Evolutionary conservation across 164 flowering plant species (phyloP).

Genomic region (Vitis riparia): DNA sequence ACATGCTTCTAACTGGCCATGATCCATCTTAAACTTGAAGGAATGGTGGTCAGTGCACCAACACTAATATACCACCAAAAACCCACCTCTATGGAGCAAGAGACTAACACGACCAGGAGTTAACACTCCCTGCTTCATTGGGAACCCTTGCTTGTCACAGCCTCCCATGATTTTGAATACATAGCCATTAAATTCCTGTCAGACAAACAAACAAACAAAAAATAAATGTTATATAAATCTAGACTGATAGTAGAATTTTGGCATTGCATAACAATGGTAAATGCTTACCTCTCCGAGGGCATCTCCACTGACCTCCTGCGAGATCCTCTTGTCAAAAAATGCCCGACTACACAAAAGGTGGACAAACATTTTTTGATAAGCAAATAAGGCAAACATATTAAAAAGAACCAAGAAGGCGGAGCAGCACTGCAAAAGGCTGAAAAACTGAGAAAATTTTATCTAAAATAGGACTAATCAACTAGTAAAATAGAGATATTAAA

Average conservation of each 20-base stretch:
- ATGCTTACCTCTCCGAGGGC: constrained; percentile 40
- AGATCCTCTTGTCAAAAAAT: constrained; percentile 52
- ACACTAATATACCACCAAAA: not conserved
- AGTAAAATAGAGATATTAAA: no score
- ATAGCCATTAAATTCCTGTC: constrained; percentile 41
- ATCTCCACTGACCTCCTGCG: constrained; percentile 55
- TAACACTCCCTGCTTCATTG: constrained; percentile 49
- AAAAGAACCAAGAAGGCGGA: no score
- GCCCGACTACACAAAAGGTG: constrained; percentile 31
- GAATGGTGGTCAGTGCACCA: not conserved
- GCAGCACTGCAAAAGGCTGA: not conserved
- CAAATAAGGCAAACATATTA: not conserved
- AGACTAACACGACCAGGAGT: constrained; percentile 46
- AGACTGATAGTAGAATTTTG: not conserved
- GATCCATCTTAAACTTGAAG: no score
- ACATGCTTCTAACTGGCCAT: not conserved
- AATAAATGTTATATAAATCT: not conserved
- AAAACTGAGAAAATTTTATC: not conserved
- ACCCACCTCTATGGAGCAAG: constrained; percentile 42
- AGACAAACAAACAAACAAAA: not conserved
- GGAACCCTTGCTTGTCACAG: constrained; percentile 50
- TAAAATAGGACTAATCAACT: no score
- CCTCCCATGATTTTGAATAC: constrained; percentile 53
- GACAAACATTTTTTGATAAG: not conserved
- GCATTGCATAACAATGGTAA: not conserved